phyloP scores from a whole-genome alignment of 192 early-diverging fungal genomes.

The Thoreauomyces humboldtii region DNA sequence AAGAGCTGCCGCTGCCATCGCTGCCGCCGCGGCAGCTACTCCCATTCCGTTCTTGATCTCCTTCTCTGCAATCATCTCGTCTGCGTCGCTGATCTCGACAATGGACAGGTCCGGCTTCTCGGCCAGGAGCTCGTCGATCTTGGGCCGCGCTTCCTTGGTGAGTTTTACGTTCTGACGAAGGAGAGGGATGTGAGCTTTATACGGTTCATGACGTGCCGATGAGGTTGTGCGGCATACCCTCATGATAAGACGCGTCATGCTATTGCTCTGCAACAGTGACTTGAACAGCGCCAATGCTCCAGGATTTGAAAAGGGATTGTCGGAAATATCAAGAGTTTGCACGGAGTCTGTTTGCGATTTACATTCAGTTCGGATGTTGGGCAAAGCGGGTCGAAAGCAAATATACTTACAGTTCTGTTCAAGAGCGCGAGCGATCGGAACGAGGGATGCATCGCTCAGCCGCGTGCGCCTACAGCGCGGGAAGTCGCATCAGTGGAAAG shows the following conservation, averaged over 20 bases:
- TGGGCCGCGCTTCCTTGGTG: slow-evolving; percentile 34
- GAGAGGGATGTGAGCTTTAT: not conserved
- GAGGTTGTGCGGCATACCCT: slow-evolving; percentile 12
- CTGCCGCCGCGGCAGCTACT: too few relatives aligned
- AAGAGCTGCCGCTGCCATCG: too few relatives aligned
- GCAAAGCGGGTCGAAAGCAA: too few relatives aligned
- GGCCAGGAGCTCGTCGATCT: slow-evolving; percentile 44
- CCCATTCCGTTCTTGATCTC: slow-evolving; percentile 1
- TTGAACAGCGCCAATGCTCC: slow-evolving; percentile 45
- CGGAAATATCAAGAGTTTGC: slow-evolving; percentile 46
- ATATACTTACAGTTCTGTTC: slow-evolving; percentile 42
- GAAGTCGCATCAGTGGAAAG: not conserved
- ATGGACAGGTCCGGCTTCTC: slow-evolving; percentile 45
- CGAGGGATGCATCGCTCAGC: slow-evolving; percentile 34
- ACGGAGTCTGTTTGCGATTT: slow-evolving; percentile 1
- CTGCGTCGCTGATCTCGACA: slow-evolving; percentile 26
- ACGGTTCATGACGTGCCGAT: not conserved
- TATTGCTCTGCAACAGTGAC: slow-evolving; percentile 30
- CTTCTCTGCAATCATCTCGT: slow-evolving; percentile 15
- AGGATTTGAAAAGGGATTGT: slow-evolving; percentile 42
- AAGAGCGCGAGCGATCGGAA: slow-evolving; percentile 35
- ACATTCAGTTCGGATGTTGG: too few relatives aligned
- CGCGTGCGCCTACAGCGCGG: slow-evolving; percentile 33
- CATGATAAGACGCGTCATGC: slow-evolving; percentile 34
- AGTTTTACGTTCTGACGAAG: slow-evolving; percentile 34